Evolutionary conservation across 2,329 filamentous ascomycete genomes (phyloP).

Genomic region (Fonsecaea pugnacius): DNA sequence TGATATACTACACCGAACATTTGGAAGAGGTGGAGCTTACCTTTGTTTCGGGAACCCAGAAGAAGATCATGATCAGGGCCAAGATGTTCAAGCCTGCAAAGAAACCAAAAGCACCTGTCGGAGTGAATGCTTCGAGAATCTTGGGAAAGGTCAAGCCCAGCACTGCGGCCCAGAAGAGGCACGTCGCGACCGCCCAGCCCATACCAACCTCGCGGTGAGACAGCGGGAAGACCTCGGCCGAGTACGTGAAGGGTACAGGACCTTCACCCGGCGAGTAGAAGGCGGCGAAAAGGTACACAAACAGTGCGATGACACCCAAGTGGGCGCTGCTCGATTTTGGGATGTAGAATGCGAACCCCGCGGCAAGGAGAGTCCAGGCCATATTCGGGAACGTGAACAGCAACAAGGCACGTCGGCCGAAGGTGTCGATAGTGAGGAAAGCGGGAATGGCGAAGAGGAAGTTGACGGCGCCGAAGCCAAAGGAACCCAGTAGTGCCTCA

Average conservation of each 20-base stretch:
- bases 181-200: conserved; percentile 51
- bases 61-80: conserved; percentile 53
- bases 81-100: conserved; percentile 55
- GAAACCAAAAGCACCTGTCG: conserved; percentile 46
- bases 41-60: conserved; percentile 44
- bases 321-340: conserved; percentile 46
- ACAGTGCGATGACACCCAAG: conserved; percentile 58
- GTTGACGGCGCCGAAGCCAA: conserved; percentile 63
- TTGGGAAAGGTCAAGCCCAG: conserved; percentile 50
- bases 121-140: conserved; percentile 32
- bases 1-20: too few relatives aligned
- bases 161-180: conserved; percentile 55
- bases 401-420: conserved; percentile 59
- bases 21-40: too few relatives aligned
- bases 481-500: conserved; percentile 58
- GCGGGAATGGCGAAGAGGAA: conserved; percentile 64
- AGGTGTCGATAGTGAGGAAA: conserved; percentile 62
- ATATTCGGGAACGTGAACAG: conserved; percentile 57
- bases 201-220: conserved; percentile 57
- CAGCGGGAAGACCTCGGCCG: conserved; percentile 52
- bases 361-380: conserved; percentile 53
- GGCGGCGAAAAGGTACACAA: conserved; percentile 61
- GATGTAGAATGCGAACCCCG: conserved; percentile 60
- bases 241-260: conserved; percentile 21
- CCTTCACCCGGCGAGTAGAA: conserved; percentile 50